Base-by-base conservation (phyloP, 2,329 filamentous ascomycete genomes). In the Endothia cerciana region DNA sequence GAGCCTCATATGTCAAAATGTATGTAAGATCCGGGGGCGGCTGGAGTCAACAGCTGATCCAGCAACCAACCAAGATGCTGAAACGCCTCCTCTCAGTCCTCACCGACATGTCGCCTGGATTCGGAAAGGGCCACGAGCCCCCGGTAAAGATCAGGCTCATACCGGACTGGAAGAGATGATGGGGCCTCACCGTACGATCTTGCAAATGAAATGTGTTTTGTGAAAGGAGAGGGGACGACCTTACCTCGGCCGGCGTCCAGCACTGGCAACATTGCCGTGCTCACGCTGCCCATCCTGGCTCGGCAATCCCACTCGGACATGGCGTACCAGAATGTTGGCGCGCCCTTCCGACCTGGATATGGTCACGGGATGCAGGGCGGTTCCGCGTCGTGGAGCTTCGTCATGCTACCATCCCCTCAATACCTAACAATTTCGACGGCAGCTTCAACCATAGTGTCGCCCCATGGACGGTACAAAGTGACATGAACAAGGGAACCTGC, bases 201-300 rank as follows among this genome's bases (percentile, higher is more conserved):
- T 56, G 59, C 45, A 59, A 55, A 65, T 28, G 45, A 59, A 47
- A 22, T 58, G 65, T 43, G 47, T 51, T 67, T 60, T 51, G 55
- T 43, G 55, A 63, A 45, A 63, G 22, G n/a, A 43, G 36, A 53
- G 13, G 30, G 25, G 15, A 60, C 61, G 59, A 22, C 53, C 53
- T 53, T 58, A n/a, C 55, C 63, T 68, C 65, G 65, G 65, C 47
- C 47, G 60, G 56, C 56, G 57, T 68, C 65, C 60, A 68, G 60
- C 47, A n/a, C 15, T 49, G 45, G 60, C 47, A 30, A 57, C n/a
- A 38, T 56, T 43, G 59, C 64, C 62, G 60, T 58, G 61, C 38
- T 38, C 13, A 45, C 15, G 22, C 41, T 58, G 49, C 62, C 33
- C 30, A 43, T 49, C 43, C 59, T 67, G 60, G 64, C 65, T 65